Evolutionary conservation across 257 asterid species (phyloP).

Genomic region (Lithospermum erythrorhizon): DNA sequence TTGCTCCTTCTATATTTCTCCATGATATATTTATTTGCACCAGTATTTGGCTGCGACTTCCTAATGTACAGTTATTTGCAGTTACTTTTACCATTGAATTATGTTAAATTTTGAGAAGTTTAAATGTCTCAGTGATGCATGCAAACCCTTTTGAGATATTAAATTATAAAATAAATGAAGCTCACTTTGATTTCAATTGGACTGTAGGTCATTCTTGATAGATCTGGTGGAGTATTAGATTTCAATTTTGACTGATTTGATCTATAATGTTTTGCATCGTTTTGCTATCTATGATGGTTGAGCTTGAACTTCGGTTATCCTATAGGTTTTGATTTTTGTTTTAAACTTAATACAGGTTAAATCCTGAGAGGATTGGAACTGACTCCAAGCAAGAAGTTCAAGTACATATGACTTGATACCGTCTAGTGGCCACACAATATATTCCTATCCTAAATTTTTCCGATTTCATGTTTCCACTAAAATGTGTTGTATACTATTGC

Average conservation of each 20-base stretch:
- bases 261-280: not conserved
- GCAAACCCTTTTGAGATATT: too few species aligned
- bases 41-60: not conserved
- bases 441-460: not conserved
- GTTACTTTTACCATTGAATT: not conserved
- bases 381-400: slow-evolving; percentile 88
- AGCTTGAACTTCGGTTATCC: not conserved
- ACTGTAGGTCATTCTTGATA: not conserved
- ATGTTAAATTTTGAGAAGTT: too few species aligned
- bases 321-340: slow-evolving; percentile 2
- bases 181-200: not conserved
- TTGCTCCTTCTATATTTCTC: not conserved
- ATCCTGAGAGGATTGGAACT: slow-evolving; percentile 96
- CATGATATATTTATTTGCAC: slow-evolving; percentile 5
- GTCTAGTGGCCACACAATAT: not conserved
- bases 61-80: not conserved
- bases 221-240: not conserved
- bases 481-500: slow-evolving; percentile 15
- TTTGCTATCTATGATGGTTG: not conserved
- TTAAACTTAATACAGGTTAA: slow-evolving; percentile 45
- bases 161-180: too few species aligned
- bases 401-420: slow-evolving; percentile 23
- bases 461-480: slow-evolving; percentile 2
- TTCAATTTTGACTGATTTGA: not conserved
- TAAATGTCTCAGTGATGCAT: too few species aligned